Evolutionary conservation across 1,284 basidiomycete species (phyloP).

Genomic region (Naganishia liquefaciens): DNA sequence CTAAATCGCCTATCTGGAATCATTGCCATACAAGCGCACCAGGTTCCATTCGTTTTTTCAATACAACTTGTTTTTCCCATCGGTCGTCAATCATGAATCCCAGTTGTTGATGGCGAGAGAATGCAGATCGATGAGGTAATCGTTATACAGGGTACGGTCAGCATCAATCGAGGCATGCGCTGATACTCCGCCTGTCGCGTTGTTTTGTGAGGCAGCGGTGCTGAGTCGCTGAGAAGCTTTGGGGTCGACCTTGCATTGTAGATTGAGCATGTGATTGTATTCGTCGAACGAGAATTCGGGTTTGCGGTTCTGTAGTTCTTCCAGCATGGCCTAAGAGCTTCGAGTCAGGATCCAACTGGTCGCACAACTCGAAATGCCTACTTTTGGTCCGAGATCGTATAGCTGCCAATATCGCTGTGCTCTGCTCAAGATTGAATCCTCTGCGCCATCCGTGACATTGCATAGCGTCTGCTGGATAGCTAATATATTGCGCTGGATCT

Average conservation of each 20-base stretch:
- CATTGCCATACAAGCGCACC: too few species aligned
- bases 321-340: slow-evolving; percentile 68
- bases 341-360: background rate
- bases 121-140: slow-evolving; percentile 53
- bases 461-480: slow-evolving; percentile 92
- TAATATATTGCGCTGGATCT: slow-evolving; percentile 85
- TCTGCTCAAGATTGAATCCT: slow-evolving; percentile 70
- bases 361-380: slow-evolving; percentile 51
- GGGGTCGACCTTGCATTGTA: slow-evolving; percentile 77
- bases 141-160: slow-evolving; percentile 44
- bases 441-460: slow-evolving; percentile 65
- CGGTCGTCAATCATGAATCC: background rate
- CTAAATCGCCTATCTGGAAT: too few species aligned
- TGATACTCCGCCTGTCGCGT: background rate
- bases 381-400: slow-evolving; percentile 72
- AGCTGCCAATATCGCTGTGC: slow-evolving; percentile 79
- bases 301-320: slow-evolving; percentile 61
- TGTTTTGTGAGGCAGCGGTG: background rate
- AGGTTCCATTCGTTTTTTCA: background rate
- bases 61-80: slow-evolving; percentile 9
- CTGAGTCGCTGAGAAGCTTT: slow-evolving; percentile 23
- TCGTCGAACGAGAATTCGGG: slow-evolving; percentile 80
- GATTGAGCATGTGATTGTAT: slow-evolving; percentile 81
- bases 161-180: slow-evolving; percentile 32
- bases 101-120: slow-evolving; percentile 35